phyloP scores from a whole-genome alignment of 2,329 filamentous ascomycete genomes.

The Pseudogymnoascus verrucosus region DNA sequence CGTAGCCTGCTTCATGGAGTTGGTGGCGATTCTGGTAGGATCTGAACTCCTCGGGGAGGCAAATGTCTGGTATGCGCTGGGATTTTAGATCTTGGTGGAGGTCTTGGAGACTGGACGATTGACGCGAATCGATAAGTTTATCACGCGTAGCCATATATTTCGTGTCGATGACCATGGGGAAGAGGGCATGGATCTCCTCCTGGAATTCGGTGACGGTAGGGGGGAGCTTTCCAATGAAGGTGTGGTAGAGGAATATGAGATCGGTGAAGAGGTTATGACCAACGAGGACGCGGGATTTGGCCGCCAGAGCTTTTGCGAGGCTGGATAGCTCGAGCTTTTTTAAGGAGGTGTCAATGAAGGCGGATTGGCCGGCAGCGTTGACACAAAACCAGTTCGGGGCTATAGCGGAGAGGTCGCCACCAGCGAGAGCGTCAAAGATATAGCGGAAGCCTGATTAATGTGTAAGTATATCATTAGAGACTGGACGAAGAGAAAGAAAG shows the following conservation, averaged over 20 bases:
- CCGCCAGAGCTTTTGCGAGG: slow-evolving; percentile 23
- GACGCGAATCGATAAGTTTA: not conserved
- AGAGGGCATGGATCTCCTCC: slow-evolving; percentile 38
- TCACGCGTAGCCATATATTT: slow-evolving; percentile 44
- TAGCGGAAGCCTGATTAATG: slow-evolving; percentile 21
- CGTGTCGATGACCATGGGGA: slow-evolving; percentile 48
- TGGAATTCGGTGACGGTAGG: slow-evolving; percentile 45
- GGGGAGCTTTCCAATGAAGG: slow-evolving; percentile 52
- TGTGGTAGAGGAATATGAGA: slow-evolving; percentile 54
- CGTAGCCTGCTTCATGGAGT: slow-evolving; percentile 52
- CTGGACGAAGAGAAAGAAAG: not conserved
- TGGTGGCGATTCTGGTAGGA: slow-evolving; percentile 11
- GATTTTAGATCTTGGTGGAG: slow-evolving; percentile 36
- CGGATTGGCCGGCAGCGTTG: slow-evolving; percentile 23
- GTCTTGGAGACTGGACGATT: slow-evolving; percentile 36
- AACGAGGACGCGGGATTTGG: slow-evolving; percentile 37
- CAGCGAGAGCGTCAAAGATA: slow-evolving; percentile 27
- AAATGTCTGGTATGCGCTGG: slow-evolving; percentile 35
- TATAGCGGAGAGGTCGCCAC: slow-evolving; percentile 24
- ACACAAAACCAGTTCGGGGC: slow-evolving; percentile 33
- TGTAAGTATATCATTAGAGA: slow-evolving; percentile 32
- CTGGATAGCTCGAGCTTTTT: slow-evolving; percentile 16
- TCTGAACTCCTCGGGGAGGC: not conserved
- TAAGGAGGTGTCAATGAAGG: slow-evolving; percentile 17
- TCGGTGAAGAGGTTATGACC: slow-evolving; percentile 61